These are phyloP conservation scores for Talaromyces sp. DNA, from an alignment of 2,329 filamentous ascomycete species.

Conservation along the genomic window DNA sequence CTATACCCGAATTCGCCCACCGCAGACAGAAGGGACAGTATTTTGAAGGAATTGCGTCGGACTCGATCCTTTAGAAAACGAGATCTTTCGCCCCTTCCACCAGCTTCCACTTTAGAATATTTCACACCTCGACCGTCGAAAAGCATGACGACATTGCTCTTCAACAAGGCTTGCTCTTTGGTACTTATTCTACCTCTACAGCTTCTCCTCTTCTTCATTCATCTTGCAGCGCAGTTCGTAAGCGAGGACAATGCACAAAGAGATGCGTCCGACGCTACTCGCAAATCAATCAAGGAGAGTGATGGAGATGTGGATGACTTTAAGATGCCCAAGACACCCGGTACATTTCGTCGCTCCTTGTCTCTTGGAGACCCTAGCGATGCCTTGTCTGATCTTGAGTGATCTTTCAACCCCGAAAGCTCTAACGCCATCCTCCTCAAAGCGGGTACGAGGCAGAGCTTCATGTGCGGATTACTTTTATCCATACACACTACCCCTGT, in stretches of 20 bases:
- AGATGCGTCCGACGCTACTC: constrained; percentile 8
- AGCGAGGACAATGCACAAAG: constrained; percentile 29
- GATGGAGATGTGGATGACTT: constrained; percentile 35
- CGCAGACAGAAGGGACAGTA: background rate
- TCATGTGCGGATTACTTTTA: background rate
- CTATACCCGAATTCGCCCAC: background rate
- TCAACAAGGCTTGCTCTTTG: constrained; percentile 73
- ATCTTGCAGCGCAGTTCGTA: constrained; percentile 73
- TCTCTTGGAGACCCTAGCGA: constrained; percentile 4
- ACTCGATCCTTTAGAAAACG: constrained; percentile 47
- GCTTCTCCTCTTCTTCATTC: constrained; percentile 73
- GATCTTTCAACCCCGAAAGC: background rate
- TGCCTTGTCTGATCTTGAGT: constrained; percentile 13
- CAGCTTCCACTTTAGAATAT: constrained; percentile 62
- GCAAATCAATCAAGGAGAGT: constrained; percentile 16
- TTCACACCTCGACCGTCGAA: constrained; percentile 43
- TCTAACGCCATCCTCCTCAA: too few relatives aligned
- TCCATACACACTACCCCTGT: background rate
- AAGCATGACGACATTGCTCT: constrained; percentile 60
- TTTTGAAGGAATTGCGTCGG: background rate
- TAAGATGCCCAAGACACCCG: constrained; percentile 35
- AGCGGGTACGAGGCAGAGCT: background rate
- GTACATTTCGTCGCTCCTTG: constrained; percentile 15
- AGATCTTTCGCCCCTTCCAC: constrained; percentile 64
- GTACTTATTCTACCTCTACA: constrained; percentile 77